Base-by-base conservation (phyloP, 75 land plant species). In the Gnetum montanum region DNA sequence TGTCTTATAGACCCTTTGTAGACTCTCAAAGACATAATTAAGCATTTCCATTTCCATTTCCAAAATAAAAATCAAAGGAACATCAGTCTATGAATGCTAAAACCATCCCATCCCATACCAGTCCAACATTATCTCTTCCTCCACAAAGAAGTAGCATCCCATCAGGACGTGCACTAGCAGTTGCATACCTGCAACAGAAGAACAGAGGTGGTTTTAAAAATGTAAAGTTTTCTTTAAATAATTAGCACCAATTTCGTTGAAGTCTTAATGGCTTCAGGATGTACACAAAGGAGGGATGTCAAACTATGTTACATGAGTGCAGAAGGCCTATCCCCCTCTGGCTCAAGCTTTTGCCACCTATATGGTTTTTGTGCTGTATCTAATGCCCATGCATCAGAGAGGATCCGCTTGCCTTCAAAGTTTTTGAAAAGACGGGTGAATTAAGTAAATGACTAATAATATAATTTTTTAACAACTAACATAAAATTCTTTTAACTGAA, bases 81-180 rank as follows among this genome's bases (percentile, higher is more conserved):
- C n/a, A n/a, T n/a, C n/a, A n/a, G n/a, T n/a, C n/a, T n/a, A n/a
- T n/a, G n/a, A n/a, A n/a, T n/a, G n/a, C n/a, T n/a, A n/a, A n/a
- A n/a, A n/a, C n/a, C n/a, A n/a, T n/a, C n/a, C n/a, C n/a, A n/a
- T n/a, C 15, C 19, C 63, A 49, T 36, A 92, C 97, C 77, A 70
- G 56, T 57, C 95, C 93, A 41, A 75, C 54, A 31, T 76, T 49
- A 35, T 93, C 98, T 66, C 98, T 93, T 71, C 98, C 98, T 70
- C 98, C 98, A 73, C 87, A 93, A 41, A 93, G 87, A 61, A 93
- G 69, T 37, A 93, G 74, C 83, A 93, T 74, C 31, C 98, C 98
- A 85, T 93, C 98, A 60, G 90, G 61, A n/a, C 98, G 80, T 23
- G 98, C 96, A 85, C 98, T 90, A 49, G 98, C 98, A 7, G 95